These are phyloP conservation scores for Oryza officinalis DNA, from an alignment of 176 grass and related monocot genomes.

Conservation along the genomic window DNA sequence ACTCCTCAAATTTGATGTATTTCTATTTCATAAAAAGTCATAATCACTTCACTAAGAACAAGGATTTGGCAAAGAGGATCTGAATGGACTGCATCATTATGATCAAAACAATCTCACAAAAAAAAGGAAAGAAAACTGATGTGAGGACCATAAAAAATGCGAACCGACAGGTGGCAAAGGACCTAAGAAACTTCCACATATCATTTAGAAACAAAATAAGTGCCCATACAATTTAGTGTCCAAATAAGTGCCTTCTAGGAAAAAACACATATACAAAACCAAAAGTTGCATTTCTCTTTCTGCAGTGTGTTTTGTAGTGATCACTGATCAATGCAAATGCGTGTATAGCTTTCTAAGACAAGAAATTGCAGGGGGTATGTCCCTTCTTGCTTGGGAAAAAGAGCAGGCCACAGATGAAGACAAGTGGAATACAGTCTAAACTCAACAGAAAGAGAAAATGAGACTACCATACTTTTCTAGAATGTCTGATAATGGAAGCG, in stretches of 20 bases:
- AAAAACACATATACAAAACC: not conserved
- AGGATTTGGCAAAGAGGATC: not conserved
- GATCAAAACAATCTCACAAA: not conserved
- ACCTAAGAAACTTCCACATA: not conserved
- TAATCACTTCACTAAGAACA: slow-evolving; percentile 24
- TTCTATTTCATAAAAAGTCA: slow-evolving; percentile 59
- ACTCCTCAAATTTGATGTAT: slow-evolving; percentile 93
- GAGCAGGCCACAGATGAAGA: not conserved
- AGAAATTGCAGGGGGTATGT: not conserved
- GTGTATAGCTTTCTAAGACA: not conserved
- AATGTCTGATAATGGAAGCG: not conserved
- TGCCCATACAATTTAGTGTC: not conserved
- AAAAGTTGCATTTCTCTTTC: not conserved
- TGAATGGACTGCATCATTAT: not conserved
- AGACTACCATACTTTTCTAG: not conserved
- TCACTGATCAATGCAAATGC: not conserved
- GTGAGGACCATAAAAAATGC: not conserved
- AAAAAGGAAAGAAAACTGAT: not conserved
- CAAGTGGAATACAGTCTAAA: not conserved
- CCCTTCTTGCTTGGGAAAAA: not conserved
- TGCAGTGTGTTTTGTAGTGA: not conserved
- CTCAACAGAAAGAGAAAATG: not conserved
- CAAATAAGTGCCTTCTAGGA: not conserved
- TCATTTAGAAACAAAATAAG: not conserved
- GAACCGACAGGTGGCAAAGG: slow-evolving; percentile 1